phyloP scores from a whole-genome alignment of 768 basidiomycete genomes.

The Cystobasidium onofrii region DNA sequence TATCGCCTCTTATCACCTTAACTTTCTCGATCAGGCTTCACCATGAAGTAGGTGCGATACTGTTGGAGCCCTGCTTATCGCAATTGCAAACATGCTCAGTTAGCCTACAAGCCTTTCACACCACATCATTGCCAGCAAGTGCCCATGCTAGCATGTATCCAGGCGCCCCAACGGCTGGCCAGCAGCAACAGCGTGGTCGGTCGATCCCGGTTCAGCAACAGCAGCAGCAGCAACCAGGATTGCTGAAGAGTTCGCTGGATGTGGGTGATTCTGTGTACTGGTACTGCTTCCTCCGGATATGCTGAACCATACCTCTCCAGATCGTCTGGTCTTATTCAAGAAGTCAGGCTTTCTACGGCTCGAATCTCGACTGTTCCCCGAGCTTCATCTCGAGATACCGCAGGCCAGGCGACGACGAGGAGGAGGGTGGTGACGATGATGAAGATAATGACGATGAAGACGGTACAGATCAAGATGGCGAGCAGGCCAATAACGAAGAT shows the following conservation, averaged over 20 bases:
- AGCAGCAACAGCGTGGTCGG: background rate
- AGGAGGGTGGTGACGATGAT: background rate
- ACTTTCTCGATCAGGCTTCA: too few species aligned
- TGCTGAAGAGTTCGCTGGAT: conserved; percentile 30
- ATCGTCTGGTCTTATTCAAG: conserved; percentile 39
- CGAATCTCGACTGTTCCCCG: conserved; percentile 35
- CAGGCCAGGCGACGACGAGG: conserved; percentile 2
- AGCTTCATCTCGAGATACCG: conserved; percentile 35
- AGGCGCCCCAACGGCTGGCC: background rate
- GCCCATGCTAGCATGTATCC: background rate
- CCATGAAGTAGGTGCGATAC: too few species aligned
- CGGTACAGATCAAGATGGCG: conserved; percentile 1
- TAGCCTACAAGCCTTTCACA: background rate
- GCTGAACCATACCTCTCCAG: conserved; percentile 26
- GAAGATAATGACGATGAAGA: background rate
- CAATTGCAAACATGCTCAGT: too few species aligned
- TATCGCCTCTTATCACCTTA: too few species aligned
- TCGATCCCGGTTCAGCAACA: conserved; percentile 11
- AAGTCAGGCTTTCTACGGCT: conserved; percentile 37
- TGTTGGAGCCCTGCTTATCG: too few species aligned
- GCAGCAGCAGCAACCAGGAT: conserved; percentile 9
- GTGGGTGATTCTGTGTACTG: background rate
- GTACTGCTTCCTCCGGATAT: background rate
- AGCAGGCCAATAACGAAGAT: background rate
- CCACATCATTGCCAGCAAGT: background rate